Evolutionary conservation across 2,329 filamentous ascomycete species (phyloP), one percentile per base, ranked within the genome.

Genomic region (Thermothelomyces thermophilus): DNA sequence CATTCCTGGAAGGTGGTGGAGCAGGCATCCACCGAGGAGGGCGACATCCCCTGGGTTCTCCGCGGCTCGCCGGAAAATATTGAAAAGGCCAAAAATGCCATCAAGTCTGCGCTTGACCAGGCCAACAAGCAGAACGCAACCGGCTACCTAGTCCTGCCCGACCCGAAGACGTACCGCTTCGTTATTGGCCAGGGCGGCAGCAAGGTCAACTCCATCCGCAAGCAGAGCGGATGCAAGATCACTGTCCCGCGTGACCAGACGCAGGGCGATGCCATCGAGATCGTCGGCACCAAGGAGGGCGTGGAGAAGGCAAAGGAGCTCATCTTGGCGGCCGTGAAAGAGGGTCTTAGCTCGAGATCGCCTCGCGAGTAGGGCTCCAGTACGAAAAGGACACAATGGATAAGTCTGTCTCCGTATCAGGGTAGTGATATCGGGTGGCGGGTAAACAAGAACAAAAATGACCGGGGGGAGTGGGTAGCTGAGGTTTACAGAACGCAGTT

Each of bases 201-300:
- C 67, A 91, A 91, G 69, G 94, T 98, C 67, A 96, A 96, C 70
- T 74, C 82, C 36, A 96, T 98, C 65, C 83, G 93, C 60, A 89
- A 88, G 72, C 83, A 93, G 73, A 96, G 90, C 45, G 87, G 87
- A 48, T 96, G 90, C 70, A 90, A 86, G 71, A 94, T 98, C 65
- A 90, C 90, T 57, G 91, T 98, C 35, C 93, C 93, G 19, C 83
- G 87, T 58, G 84, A 88, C 62, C 86, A 94, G 68, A 73, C 73
- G 40, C 73, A 72, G 56, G 76, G 79, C 42, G 90, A 96, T 68
- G 88, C 91, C 3, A 96, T 98, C 65, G 89, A 95, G 72, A 86
- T 98, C 61, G 75, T 85, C 31, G 93, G 93, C 34, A 79, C 77
- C 48, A 80, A 79, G 63, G 86, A 89, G 14, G 89, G 87, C 11